Evolutionary conservation across 78 protist genomes (phyloP).

Genomic region (Dictyostelium brefeldianum): DNA sequence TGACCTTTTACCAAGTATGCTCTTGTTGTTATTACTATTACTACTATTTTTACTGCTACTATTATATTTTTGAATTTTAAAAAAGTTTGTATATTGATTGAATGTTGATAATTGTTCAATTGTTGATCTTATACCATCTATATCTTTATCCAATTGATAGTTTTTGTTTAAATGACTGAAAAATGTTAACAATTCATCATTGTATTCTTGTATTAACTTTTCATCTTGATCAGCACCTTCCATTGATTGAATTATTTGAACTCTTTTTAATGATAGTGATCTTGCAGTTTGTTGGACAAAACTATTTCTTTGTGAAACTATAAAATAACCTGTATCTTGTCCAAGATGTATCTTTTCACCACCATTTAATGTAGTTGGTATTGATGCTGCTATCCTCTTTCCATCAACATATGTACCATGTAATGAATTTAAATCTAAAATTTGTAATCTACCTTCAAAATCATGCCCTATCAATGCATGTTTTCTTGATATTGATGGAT

Average conservation of each 20-base stretch:
- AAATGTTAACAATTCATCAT: not conserved
- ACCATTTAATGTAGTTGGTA: slow-evolving; percentile 16
- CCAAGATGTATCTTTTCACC: slow-evolving; percentile 60
- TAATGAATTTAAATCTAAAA: slow-evolving; percentile 42
- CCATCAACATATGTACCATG: slow-evolving; percentile 56
- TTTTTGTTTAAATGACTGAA: slow-evolving; percentile 20
- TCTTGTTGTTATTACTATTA: not conserved
- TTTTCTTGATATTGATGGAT: slow-evolving; percentile 75
- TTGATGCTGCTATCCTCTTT: slow-evolving; percentile 1
- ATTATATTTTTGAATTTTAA: not conserved
- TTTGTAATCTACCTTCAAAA: slow-evolving; percentile 27
- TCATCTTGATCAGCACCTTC: not conserved
- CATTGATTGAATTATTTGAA: not conserved
- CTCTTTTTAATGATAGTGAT: not conserved
- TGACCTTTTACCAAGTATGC: not conserved
- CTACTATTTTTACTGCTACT: not conserved
- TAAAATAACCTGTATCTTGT: slow-evolving; percentile 19
- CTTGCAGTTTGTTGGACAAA: not conserved
- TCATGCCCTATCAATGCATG: slow-evolving; percentile 61
- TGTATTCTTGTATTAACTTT: not conserved
- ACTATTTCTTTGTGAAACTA: slow-evolving; percentile 13
- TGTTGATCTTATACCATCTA: not conserved
- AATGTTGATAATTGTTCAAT: not conserved
- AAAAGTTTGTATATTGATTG: not conserved
- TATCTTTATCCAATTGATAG: slow-evolving; percentile 1